phyloP scores from a whole-genome alignment of 495 filamentous ascomycete species.

The Penicillium canariense region DNA sequence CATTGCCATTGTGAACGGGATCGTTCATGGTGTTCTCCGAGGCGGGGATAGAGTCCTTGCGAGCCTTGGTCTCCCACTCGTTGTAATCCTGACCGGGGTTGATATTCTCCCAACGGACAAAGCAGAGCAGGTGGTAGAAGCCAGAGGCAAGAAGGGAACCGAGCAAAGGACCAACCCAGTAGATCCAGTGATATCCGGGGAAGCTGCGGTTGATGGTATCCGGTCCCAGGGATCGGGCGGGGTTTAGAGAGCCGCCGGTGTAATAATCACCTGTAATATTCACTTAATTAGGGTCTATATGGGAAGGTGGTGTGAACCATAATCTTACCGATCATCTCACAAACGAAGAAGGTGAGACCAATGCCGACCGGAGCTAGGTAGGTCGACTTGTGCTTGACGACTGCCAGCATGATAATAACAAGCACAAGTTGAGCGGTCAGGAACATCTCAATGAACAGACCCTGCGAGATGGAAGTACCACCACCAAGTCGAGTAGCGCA shows the following conservation, averaged over 20 bases:
- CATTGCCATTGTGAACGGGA: not conserved
- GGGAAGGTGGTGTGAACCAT: not conserved
- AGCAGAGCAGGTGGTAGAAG: conserved; percentile 66
- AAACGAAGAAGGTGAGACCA: conserved; percentile 68
- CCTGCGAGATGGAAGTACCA: conserved; percentile 58
- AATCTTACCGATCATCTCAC: conserved; percentile 59
- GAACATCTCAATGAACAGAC: conserved; percentile 78
- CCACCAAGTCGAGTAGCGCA: conserved; percentile 60
- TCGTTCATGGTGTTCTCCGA: conserved; percentile 19
- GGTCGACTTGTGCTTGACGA: conserved; percentile 78
- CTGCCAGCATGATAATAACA: conserved; percentile 78
- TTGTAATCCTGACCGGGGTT: conserved; percentile 72
- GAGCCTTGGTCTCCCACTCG: conserved; percentile 34
- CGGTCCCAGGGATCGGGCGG: conserved; percentile 70
- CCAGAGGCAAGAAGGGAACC: conserved; percentile 64
- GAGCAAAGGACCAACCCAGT: conserved; percentile 65
- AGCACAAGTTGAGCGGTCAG: conserved; percentile 75
- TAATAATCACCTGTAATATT: conserved; percentile 63
- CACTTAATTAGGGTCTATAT: not conserved
- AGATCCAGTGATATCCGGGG: conserved; percentile 53
- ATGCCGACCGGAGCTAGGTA: conserved; percentile 78
- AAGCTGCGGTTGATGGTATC: conserved; percentile 64
- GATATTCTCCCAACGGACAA: conserved; percentile 70
- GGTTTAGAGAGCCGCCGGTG: conserved; percentile 73
- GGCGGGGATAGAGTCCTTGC: conserved; percentile 4